phyloP scores from a whole-genome alignment of 164 flowering plant genomes.

The Sedum album region DNA sequence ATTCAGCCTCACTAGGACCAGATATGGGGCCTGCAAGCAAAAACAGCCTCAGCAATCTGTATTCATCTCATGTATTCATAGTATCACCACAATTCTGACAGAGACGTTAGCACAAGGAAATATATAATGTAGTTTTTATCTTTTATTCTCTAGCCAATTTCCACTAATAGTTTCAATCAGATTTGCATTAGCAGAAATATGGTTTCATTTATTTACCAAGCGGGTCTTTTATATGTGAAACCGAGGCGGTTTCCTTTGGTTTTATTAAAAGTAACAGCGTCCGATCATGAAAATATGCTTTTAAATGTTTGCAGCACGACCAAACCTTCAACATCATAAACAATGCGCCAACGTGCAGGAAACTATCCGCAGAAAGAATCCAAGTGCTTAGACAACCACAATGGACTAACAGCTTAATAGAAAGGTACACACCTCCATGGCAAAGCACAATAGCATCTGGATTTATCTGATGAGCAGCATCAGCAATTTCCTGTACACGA shows the following conservation, averaged over 20 bases:
- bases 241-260: no score
- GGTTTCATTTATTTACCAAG: neutral
- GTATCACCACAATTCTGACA: neutral
- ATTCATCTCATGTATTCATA: neutral
- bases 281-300: no score
- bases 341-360: neutral
- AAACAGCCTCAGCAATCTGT: slow-evolving; percentile 5
- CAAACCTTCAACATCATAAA: neutral
- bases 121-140: no score
- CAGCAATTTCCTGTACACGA: slow-evolving; percentile 83
- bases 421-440: slow-evolving; percentile 68
- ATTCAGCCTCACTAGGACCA: slow-evolving; percentile 77
- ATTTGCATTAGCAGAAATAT: no score
- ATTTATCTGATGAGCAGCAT: slow-evolving; percentile 71
- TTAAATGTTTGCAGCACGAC: neutral
- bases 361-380: neutral
- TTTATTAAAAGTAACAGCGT: no score
- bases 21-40: slow-evolving; percentile 83
- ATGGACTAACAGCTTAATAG: neutral
- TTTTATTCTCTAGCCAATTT: no score
- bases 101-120: neutral
- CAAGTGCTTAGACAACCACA: neutral
- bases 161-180: no score
- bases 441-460: slow-evolving; percentile 71
- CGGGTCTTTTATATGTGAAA: neutral